Base-by-base conservation (phyloP, 176 grass and related monocot species). In the Triticum turgidum region DNA sequence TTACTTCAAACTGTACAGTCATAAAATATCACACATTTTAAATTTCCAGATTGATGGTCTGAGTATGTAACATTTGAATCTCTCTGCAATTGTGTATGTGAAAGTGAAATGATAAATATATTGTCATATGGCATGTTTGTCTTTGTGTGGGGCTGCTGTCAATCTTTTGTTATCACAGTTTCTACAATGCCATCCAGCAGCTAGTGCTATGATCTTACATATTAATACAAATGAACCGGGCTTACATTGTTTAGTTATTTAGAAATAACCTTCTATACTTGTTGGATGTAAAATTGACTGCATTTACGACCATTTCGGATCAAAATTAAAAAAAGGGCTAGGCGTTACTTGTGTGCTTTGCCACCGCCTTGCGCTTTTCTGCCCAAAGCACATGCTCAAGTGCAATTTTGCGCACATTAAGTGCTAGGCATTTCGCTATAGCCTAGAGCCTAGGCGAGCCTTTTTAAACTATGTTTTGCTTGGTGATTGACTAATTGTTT, bases 241-340 rank as follows among this genome's bases (percentile, higher is more conserved):
- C 34, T 29, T 33, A 69, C 25, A 76, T 86, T 86, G 30, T 82
- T 49, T 67, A 64, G 52, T 89, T 65, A 80, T 80, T 77, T 37
- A 41, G 62, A 61, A 79, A 79, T 65, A 79, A 49, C 13, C 75
- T 80, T 35, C 15, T 65, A 75, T 58, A 27, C 5, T 20, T 65
- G 5, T 56, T 62, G 27, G 62, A 65, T 20, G 45, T 62, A 47
- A 84, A 80, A 8, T 27, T 61, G 54, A 80, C 17, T 68, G 20
- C 69, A 74, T 78, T 69, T 45, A 56, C 11, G 49, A 18, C 5
- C 29, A 69, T 54, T 59, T 8, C 2, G 56, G 17, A 59, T 59
- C 56, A 59, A 21, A 59, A 20, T 59, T 14, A 21, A 59, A 21
- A 21, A 9, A 59, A 59, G 56, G 20, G 18, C 15, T 54, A 54